Conservation (phyloP, 495 filamentous ascomycete genomes). For the Daldinia concentrica region DNA sequence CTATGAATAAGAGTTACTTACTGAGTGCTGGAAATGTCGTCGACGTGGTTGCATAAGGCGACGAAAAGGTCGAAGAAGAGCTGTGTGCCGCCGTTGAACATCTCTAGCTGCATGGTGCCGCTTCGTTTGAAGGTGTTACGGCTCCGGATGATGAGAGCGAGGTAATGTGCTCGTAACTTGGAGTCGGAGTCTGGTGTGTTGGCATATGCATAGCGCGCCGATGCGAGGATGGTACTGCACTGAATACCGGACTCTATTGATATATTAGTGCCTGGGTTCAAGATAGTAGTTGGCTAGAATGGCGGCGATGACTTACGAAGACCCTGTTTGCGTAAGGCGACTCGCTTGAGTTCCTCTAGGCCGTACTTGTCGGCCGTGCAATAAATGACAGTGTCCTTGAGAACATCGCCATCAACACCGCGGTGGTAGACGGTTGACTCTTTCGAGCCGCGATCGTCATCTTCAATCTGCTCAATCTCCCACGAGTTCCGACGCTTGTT, state of each 20-base stretch:
- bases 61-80: constrained; percentile 95
- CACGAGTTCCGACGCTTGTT: constrained; percentile 73
- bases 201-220: constrained; percentile 86
- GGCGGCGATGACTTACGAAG: constrained; percentile 57
- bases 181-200: constrained; percentile 90
- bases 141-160: constrained; percentile 88
- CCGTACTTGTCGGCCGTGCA: constrained; percentile 85
- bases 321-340: constrained; percentile 87
- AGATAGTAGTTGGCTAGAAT: neutral
- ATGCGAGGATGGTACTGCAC: constrained; percentile 82
- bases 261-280: constrained; percentile 26
- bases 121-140: constrained; percentile 88
- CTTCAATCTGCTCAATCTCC: constrained; percentile 70
- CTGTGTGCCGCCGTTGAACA: constrained; percentile 81
- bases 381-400: constrained; percentile 92
- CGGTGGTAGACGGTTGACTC: constrained; percentile 78
- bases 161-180: constrained; percentile 87
- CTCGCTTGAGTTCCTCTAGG: constrained; percentile 80
- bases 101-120: constrained; percentile 96
- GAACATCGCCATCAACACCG: constrained; percentile 69
- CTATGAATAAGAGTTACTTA: constrained; percentile 43
- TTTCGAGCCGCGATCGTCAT: constrained; percentile 52
- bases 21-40: constrained; percentile 63
- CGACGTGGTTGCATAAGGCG: constrained; percentile 89
- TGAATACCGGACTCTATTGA: constrained; percentile 74